Percentiles rank a stretch among this genome's conserved stretches.
Evolutionary conservation across 495 filamentous ascomycete genomes (phyloP).

Genomic region (Trichoderma virens): DNA sequence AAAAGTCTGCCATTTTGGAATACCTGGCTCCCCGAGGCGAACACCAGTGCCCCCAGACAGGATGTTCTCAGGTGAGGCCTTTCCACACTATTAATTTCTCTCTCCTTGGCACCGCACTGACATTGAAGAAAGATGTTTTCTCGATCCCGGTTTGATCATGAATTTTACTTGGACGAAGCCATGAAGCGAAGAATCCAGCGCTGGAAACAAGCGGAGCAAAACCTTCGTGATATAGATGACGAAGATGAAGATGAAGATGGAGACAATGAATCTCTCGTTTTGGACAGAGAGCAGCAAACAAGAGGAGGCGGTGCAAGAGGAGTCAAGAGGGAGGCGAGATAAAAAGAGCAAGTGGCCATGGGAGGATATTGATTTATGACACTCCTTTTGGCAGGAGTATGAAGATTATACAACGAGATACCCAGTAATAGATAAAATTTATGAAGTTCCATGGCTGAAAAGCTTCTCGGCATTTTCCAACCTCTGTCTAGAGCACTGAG

Average conservation of each 20-base stretch:
- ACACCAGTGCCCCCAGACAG: slow-evolving; percentile 34
- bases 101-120: background rate
- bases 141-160: slow-evolving; percentile 12
- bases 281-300: background rate
- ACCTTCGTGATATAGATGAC: slow-evolving; percentile 23
- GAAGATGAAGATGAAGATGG: slow-evolving; percentile 20
- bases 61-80: slow-evolving; percentile 33
- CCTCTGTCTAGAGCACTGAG: too few species aligned
- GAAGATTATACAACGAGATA: background rate
- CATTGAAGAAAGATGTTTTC: slow-evolving; percentile 21
- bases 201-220: slow-evolving; percentile 26
- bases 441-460: too few species aligned
- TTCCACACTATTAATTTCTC: background rate
- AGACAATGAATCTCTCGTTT: slow-evolving; percentile 10
- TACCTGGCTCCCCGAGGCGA: slow-evolving; percentile 44
- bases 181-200: slow-evolving; percentile 31
- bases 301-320: background rate
- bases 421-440: background rate
- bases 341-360: too few species aligned
- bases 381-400: background rate
- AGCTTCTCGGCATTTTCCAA: too few species aligned
- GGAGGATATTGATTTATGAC: too few species aligned
- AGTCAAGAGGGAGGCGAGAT: background rate
- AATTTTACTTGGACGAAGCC: slow-evolving; percentile 29
- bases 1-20: slow-evolving; percentile 60